These are phyloP conservation scores for Ustilago sp. DNA, from an alignment of 1,284 basidiomycete genomes.

Conservation along the genomic window DNA sequence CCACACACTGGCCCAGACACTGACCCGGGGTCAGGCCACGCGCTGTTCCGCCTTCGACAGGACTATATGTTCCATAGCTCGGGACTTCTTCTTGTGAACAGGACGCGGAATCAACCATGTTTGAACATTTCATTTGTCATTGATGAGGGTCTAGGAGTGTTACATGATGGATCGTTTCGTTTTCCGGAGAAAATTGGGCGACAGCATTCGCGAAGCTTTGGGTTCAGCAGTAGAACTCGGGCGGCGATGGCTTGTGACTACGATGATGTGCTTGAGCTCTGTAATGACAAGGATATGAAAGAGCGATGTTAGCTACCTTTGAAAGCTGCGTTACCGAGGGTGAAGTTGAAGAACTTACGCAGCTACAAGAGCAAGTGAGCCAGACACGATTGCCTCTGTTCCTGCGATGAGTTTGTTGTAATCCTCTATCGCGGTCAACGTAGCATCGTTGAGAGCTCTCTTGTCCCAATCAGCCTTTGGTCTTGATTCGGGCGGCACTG, in stretches of 20 bases:
- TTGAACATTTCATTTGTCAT: not conserved
- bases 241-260: slow-evolving; percentile 7
- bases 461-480: slow-evolving; percentile 1
- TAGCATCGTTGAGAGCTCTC: slow-evolving; percentile 20
- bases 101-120: not conserved
- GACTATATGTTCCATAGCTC: not conserved
- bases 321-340: not conserved
- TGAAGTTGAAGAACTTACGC: slow-evolving; percentile 28
- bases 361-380: slow-evolving; percentile 21
- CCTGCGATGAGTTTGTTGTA: slow-evolving; percentile 44
- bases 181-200: not conserved
- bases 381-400: slow-evolving; percentile 24
- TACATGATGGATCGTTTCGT: not conserved
- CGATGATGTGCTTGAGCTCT: slow-evolving; percentile 20
- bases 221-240: slow-evolving; percentile 17
- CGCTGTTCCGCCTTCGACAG: no score
- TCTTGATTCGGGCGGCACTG: not conserved
- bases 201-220: not conserved
- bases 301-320: not conserved
- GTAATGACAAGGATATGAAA: not conserved
- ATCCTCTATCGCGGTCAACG: slow-evolving; percentile 39
- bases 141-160: not conserved
- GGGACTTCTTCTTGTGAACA: not conserved
- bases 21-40: no score
- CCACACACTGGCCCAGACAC: no score